A percentile compares a stretch with the other conserved stretches of the same genome.
Evolutionary conservation across 768 basidiomycete genomes (phyloP).

Genomic region (Mycena chlorophos): DNA sequence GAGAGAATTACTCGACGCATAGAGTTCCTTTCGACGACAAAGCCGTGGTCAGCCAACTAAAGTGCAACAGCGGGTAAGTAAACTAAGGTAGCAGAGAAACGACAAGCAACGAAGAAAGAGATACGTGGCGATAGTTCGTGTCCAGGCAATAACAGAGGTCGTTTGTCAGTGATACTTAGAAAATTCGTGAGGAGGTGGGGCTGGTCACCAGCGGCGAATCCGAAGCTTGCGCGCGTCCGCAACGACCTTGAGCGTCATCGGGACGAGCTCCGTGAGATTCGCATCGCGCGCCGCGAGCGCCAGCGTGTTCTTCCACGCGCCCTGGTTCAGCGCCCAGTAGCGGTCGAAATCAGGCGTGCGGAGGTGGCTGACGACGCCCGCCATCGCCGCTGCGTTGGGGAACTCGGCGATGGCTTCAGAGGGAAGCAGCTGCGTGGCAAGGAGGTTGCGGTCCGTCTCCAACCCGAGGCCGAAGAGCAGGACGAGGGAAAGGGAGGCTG

Average conservation of each 20-base stretch:
- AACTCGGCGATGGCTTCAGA: constrained; percentile 56
- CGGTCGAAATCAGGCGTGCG: constrained; percentile 42
- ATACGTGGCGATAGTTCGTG: constrained; percentile 10
- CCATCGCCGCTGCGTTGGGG: constrained; percentile 61
- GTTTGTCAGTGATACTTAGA: background rate
- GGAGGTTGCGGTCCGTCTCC: constrained; percentile 46
- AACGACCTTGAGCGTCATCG: constrained; percentile 73
- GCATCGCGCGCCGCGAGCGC: constrained; percentile 50
- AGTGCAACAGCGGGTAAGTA: background rate
- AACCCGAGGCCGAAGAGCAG: constrained; percentile 59
- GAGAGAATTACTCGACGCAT: constrained; percentile 9
- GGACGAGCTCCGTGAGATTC: constrained; percentile 47
- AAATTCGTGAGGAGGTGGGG: background rate
- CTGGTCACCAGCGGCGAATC: constrained; percentile 19
- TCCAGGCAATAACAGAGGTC: background rate
- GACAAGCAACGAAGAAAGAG: constrained; percentile 4
- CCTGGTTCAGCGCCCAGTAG: constrained; percentile 47
- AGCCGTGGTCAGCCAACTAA: constrained; percentile 4
- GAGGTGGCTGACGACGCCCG: constrained; percentile 45
- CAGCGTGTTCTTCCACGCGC: constrained; percentile 68
- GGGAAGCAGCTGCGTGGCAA: constrained; percentile 58
- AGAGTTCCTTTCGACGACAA: constrained; percentile 7
- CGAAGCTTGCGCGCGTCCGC: constrained; percentile 57
- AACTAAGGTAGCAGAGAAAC: background rate
- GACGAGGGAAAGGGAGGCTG: constrained; percentile 53